Percentiles rank a stretch among this genome's conserved stretches.
phyloP scores from a whole-genome alignment of 805 yeast genomes.

The Myxozyma nipponensis region DNA sequence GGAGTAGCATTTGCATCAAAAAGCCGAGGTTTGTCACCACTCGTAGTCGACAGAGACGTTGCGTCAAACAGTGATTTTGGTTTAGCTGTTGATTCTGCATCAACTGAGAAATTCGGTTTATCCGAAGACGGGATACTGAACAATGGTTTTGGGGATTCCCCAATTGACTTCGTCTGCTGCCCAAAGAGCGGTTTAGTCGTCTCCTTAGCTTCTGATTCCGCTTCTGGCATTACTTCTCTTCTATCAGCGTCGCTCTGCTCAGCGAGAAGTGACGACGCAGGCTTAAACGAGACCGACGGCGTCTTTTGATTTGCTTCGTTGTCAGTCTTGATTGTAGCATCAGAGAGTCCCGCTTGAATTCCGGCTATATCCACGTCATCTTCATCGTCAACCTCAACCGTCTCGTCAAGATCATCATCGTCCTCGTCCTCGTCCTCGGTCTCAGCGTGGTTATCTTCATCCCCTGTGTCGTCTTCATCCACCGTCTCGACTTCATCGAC shows the following conservation, averaged over 20 bases:
- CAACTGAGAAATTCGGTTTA: no score
- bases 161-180: no score
- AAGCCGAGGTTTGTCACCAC: not conserved
- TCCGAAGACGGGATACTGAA: no score
- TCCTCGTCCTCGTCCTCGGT: constrained; percentile 12
- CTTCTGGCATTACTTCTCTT: no score
- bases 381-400: constrained; percentile 3
- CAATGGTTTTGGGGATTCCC: no score
- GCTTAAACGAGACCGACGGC: no score
- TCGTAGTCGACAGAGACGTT: not conserved
- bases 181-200: no score
- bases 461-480: constrained; percentile 6
- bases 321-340: no score
- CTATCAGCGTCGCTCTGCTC: no score
- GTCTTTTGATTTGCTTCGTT: not conserved
- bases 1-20: not conserved
- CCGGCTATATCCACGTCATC: constrained; percentile 16
- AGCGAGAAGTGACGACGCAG: no score
- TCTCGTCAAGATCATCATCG: constrained; percentile 5
- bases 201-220: no score
- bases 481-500: constrained; percentile 5
- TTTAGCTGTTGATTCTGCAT: not conserved
- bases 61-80: not conserved
- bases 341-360: not conserved
- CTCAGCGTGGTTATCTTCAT: constrained; percentile 5